Evolutionary conservation across 2,329 filamentous ascomycete species (phyloP).

Genomic region (Hypoxylon sp.): DNA sequence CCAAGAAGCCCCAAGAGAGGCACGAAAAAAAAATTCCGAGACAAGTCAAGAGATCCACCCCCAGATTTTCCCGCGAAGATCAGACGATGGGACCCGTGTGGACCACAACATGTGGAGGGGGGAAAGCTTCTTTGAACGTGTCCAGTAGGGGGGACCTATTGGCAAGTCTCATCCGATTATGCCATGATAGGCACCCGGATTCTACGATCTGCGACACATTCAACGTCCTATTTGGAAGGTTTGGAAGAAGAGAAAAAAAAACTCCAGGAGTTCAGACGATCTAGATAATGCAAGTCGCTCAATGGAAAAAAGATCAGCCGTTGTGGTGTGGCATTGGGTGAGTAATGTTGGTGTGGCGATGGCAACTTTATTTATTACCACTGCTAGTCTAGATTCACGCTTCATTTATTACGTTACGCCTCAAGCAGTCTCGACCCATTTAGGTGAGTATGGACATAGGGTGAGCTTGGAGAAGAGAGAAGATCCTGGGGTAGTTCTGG

Average conservation of each 20-base stretch:
- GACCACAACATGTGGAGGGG: slow-evolving; percentile 15
- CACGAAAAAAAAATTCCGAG: slow-evolving; percentile 25
- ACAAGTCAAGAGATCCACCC: slow-evolving; percentile 27
- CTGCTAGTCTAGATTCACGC: slow-evolving; percentile 28
- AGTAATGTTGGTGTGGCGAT: slow-evolving; percentile 24
- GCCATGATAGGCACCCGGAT: slow-evolving; percentile 1
- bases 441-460: not conserved
- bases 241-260: not conserved
- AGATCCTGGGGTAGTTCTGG: not conserved
- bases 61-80: slow-evolving; percentile 30
- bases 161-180: not conserved
- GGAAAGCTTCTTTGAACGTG: slow-evolving; percentile 40
- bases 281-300: slow-evolving; percentile 25
- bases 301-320: slow-evolving; percentile 37
- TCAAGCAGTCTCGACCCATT: slow-evolving; percentile 9
- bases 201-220: slow-evolving; percentile 8
- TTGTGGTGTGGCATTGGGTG: slow-evolving; percentile 3
- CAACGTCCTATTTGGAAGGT: slow-evolving; percentile 8
- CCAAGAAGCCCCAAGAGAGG: slow-evolving; percentile 17
- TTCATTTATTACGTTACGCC: slow-evolving; percentile 29
- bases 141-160: not conserved
- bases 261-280: slow-evolving; percentile 15
- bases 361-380: slow-evolving; percentile 32
- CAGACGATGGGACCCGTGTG: slow-evolving; percentile 21
- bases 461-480: not conserved